Conservation (phyloP, 345 rosid species). For the Citrus glauca region DNA sequence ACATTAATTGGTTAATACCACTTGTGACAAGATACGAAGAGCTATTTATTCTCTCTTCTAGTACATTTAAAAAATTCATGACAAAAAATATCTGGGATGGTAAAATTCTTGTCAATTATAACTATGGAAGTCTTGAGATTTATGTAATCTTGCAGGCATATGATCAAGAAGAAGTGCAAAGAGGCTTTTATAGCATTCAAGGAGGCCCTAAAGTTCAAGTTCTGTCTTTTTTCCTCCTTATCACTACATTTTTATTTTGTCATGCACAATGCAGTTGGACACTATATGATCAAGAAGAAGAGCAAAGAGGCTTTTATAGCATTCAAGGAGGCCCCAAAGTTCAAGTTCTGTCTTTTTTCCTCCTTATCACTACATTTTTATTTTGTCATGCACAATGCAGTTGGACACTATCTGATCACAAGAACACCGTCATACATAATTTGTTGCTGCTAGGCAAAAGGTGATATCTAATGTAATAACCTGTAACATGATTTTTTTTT, state of each 20-base stretch:
- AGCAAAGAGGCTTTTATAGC: slow-evolving; percentile 85
- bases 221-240: slow-evolving; percentile 16
- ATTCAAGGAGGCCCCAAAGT: slow-evolving; percentile 92
- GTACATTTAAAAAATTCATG: no score
- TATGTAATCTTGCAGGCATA: slow-evolving; percentile 54
- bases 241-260: neutral
- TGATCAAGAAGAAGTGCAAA: slow-evolving; percentile 81
- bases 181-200: slow-evolving; percentile 88
- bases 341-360: slow-evolving; percentile 49
- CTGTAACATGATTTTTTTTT: neutral
- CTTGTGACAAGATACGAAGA: no score
- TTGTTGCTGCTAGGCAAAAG: no score
- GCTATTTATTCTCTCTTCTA: no score
- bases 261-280: no score
- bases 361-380: slow-evolving; percentile 1
- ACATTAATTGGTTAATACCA: no score
- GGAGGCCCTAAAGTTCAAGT: slow-evolving; percentile 97
- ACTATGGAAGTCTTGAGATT: neutral
- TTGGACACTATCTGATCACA: no score
- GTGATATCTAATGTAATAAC: no score
- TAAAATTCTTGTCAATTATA: no score
- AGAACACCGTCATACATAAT: no score
- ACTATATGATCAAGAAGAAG: slow-evolving; percentile 43
- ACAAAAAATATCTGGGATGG: no score
- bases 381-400: neutral